Conservation (phyloP, 257 asterid species). For the Schizonepeta tenuifolia region DNA sequence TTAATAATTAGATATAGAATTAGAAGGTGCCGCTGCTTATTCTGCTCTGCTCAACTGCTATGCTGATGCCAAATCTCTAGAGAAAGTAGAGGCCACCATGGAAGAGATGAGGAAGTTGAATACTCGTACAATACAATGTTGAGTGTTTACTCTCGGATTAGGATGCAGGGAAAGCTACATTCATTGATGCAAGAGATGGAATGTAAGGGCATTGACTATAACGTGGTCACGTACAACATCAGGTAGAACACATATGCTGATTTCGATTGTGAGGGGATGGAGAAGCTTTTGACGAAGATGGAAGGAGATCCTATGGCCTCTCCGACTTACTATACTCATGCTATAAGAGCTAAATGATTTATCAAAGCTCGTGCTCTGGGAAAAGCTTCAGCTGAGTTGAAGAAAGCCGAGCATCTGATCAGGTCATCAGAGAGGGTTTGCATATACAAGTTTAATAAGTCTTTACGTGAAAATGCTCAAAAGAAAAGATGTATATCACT, state of each 20-base stretch:
- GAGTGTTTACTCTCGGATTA: constrained; percentile 42
- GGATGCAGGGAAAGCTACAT: constrained; percentile 39
- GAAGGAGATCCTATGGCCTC: constrained; percentile 48
- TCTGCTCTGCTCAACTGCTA: constrained; percentile 38
- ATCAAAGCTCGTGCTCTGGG: constrained; percentile 41
- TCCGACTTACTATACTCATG: constrained; percentile 28
- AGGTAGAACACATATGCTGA: constrained; percentile 41
- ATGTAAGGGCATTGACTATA: constrained; percentile 36
- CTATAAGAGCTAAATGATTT: constrained; percentile 49
- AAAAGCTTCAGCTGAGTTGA: constrained; percentile 38
- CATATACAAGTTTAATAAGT: constrained; percentile 38
- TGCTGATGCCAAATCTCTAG: constrained; percentile 25
- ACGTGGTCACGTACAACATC: constrained; percentile 37
- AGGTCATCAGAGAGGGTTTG: constrained; percentile 15
- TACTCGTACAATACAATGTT: constrained; percentile 40
- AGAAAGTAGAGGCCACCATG: constrained; percentile 40
- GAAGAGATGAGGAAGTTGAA: constrained; percentile 22
- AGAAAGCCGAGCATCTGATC: constrained; percentile 44
- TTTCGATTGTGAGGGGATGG: constrained; percentile 45
- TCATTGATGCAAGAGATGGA: constrained; percentile 51
- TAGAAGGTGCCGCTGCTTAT: constrained; percentile 11
- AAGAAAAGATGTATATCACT: constrained; percentile 46
- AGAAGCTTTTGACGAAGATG: constrained; percentile 52
- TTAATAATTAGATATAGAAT: no score
- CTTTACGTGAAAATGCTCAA: constrained; percentile 48